A percentile compares a stretch with the other conserved stretches of the same genome.
Conservation (phyloP, 805 yeast species). For the Peterozyma toletana region DNA sequence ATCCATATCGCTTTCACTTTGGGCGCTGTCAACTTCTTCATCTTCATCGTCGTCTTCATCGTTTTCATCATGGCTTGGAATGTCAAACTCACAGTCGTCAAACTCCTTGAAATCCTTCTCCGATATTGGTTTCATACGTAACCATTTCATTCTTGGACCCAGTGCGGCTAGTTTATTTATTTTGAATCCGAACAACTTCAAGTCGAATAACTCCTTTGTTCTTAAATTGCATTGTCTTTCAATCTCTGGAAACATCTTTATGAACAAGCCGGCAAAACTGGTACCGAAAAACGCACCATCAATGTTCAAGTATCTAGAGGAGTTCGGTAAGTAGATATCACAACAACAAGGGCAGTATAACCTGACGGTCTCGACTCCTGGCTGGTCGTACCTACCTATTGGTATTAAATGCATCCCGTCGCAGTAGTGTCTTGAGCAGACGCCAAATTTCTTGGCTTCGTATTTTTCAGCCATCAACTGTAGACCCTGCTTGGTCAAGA, state of each 20-base stretch:
- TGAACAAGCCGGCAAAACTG: conserved; percentile 86
- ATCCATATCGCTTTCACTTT: background rate
- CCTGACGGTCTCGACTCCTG: conserved; percentile 88
- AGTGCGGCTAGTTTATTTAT: conserved; percentile 64
- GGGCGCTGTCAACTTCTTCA: background rate
- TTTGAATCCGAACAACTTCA: conserved; percentile 83
- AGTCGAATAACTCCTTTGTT: conserved; percentile 51
- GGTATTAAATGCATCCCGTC: conserved; percentile 88
- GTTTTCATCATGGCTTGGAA: conserved; percentile 34
- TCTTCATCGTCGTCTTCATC: conserved; percentile 20
- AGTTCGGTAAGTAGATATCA: conserved; percentile 83
- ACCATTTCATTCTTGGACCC: conserved; percentile 97
- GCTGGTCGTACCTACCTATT: conserved; percentile 83
- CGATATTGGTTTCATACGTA: conserved; percentile 68
- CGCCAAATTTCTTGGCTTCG: conserved; percentile 82
- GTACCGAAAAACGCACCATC: conserved; percentile 99
- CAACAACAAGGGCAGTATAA: conserved; percentile 92
- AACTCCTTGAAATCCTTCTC: conserved; percentile 56
- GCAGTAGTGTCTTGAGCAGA: conserved; percentile 85
- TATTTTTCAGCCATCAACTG: conserved; percentile 92
- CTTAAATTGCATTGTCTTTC: conserved; percentile 66
- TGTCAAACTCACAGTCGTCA: conserved; percentile 53
- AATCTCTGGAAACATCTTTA: conserved; percentile 87
- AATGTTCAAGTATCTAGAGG: conserved; percentile 77
- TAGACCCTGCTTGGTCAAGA: conserved; percentile 82